Conservation (phyloP, 495 filamentous ascomycete genomes). For the Physcia stellaris region DNA sequence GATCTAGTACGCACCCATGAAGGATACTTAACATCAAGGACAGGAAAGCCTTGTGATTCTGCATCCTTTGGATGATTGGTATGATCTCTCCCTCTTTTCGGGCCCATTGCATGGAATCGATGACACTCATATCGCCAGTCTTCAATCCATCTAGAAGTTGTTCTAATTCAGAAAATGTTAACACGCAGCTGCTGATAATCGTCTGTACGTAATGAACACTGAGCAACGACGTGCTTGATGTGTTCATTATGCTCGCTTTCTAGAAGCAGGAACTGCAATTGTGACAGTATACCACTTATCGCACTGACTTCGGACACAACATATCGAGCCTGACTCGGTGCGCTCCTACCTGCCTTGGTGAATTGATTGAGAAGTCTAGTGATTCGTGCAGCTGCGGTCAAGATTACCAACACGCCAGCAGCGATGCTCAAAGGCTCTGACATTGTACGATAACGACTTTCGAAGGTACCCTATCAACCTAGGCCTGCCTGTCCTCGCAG, state of each 20-base stretch:
- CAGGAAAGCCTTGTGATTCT: slow-evolving; percentile 5
- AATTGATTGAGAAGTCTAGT: slow-evolving; percentile 18
- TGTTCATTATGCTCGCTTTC: not conserved
- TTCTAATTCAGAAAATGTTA: slow-evolving; percentile 8
- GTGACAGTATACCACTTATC: not conserved
- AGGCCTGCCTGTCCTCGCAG: too few species aligned
- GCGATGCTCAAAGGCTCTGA: slow-evolving; percentile 24
- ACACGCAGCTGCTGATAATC: slow-evolving; percentile 4
- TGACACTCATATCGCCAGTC: not conserved
- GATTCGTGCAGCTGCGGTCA: slow-evolving; percentile 20
- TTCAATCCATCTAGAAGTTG: slow-evolving; percentile 4
- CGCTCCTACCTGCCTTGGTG: not conserved
- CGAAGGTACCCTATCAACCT: too few species aligned
- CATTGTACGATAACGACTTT: too few species aligned
- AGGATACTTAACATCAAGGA: slow-evolving; percentile 3
- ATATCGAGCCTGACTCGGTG: not conserved
- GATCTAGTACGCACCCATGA: not conserved
- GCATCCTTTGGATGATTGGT: slow-evolving; percentile 4
- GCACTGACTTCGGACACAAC: not conserved
- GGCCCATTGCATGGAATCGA: slow-evolving; percentile 3
- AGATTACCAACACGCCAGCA: slow-evolving; percentile 21
- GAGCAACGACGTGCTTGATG: not conserved
- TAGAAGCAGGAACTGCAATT: slow-evolving; percentile 1
- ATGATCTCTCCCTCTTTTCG: slow-evolving; percentile 2
- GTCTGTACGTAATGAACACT: slow-evolving; percentile 1